A percentile compares a stretch with the other conserved stretches of the same genome.
Evolutionary conservation across 2,329 filamentous ascomycete genomes (phyloP).

Genomic region (Aspergillus fructus): DNA sequence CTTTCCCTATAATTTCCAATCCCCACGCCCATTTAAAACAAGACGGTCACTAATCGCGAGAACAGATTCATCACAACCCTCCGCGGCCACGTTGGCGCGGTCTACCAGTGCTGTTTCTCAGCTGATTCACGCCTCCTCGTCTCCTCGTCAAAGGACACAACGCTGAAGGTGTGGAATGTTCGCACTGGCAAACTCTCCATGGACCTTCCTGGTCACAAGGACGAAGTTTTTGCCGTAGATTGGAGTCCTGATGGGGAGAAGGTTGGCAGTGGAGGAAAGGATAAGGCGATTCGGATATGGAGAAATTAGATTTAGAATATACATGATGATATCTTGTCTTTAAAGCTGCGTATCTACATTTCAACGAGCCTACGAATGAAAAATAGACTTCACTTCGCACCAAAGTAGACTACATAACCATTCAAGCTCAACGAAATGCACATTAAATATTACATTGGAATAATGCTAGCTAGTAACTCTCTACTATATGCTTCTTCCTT

Average conservation of each 20-base stretch:
- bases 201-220: slow-evolving; percentile 85
- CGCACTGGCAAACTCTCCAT: slow-evolving; percentile 75
- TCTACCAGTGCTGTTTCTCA: slow-evolving; percentile 91
- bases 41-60: not conserved
- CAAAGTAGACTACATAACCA: too few relatives aligned
- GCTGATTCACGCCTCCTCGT: slow-evolving; percentile 88
- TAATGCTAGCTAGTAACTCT: not conserved
- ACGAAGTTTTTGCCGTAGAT: slow-evolving; percentile 91
- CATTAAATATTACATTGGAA: not conserved
- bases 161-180: slow-evolving; percentile 93
- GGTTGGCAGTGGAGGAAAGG: slow-evolving; percentile 89
- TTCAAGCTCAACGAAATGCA: not conserved
- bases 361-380: too few relatives aligned
- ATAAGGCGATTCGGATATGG: slow-evolving; percentile 72
- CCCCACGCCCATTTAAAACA: too few relatives aligned
- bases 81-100: slow-evolving; percentile 83
- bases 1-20: slow-evolving; percentile 2
- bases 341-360: too few relatives aligned
- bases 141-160: slow-evolving; percentile 86
- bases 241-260: slow-evolving; percentile 90
- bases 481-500: too few relatives aligned
- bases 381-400: not conserved
- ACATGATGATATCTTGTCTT: not conserved
- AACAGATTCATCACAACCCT: slow-evolving; percentile 79
- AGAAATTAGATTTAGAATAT: slow-evolving; percentile 49